Evolutionary conservation across 2,329 filamentous ascomycete genomes (phyloP).

Genomic region (Xylaria sp.): DNA sequence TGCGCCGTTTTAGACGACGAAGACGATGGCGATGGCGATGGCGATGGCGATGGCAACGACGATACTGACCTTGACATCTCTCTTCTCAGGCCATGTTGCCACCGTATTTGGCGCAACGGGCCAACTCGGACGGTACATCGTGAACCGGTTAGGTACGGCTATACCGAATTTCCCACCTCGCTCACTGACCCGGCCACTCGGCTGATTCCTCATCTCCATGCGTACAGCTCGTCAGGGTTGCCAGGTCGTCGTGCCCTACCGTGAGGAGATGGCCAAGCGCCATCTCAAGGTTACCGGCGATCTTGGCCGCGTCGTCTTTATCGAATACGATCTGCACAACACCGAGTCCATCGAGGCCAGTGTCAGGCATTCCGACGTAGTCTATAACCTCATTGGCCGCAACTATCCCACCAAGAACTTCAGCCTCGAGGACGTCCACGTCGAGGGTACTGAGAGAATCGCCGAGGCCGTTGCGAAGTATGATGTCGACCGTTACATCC

Average conservation of each 20-base stretch:
- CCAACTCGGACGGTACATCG: slow-evolving; percentile 95
- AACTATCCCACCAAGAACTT: slow-evolving; percentile 99
- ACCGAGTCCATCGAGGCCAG: slow-evolving; percentile 96
- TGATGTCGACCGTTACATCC: slow-evolving; percentile 95
- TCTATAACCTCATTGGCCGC: slow-evolving; percentile 94
- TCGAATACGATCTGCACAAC: slow-evolving; percentile 95
- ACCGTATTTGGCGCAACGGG: slow-evolving; percentile 98
- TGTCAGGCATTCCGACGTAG: slow-evolving; percentile 95
- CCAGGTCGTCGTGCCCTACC: slow-evolving; percentile 91
- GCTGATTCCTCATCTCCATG: slow-evolving; percentile 41
- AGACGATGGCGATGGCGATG: background rate
- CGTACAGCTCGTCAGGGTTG: slow-evolving; percentile 86
- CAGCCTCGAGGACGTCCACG: slow-evolving; percentile 88
- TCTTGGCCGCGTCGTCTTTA: slow-evolving; percentile 86
- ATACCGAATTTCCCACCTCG: background rate
- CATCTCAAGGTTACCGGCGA: slow-evolving; percentile 97
- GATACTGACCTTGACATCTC: slow-evolving; percentile 37
- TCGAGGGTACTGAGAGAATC: slow-evolving; percentile 92
- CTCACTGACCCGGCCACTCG: slow-evolving; percentile 8
- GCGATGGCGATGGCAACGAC: slow-evolving; percentile 1
- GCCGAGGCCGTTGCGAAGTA: slow-evolving; percentile 96
- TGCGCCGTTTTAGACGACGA: slow-evolving; percentile 18
- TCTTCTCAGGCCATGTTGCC: slow-evolving; percentile 81
- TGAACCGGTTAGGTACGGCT: slow-evolving; percentile 82
- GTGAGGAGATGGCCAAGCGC: slow-evolving; percentile 97